Evolutionary conservation across 352 stramenopile species (phyloP).

Genomic region (Phytophthora brassicae): DNA sequence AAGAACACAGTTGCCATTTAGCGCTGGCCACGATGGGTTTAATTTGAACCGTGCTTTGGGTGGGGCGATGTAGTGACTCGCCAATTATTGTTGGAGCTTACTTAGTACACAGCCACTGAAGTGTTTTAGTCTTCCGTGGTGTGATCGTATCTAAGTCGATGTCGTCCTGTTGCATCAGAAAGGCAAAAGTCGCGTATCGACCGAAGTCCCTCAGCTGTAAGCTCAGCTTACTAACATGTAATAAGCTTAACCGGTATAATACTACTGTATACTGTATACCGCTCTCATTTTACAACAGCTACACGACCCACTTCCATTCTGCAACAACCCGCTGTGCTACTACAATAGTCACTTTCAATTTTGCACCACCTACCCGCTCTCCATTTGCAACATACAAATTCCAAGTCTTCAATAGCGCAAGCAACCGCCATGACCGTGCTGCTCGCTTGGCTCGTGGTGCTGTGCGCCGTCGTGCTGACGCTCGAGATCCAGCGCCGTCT

Average conservation of each 20-base stretch:
- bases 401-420: constrained; percentile 15
- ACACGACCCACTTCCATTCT: background rate
- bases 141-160: constrained; percentile 11
- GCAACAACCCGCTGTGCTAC: too few species aligned
- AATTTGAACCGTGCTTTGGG: constrained; percentile 13
- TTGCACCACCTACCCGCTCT: background rate
- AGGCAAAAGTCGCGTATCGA: constrained; percentile 4
- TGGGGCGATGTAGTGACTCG: background rate
- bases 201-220: constrained; percentile 2
- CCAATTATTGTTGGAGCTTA: background rate
- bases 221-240: background rate
- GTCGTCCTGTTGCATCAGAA: constrained; percentile 21
- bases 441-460: constrained; percentile 52
- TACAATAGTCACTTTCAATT: too few species aligned
- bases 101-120: constrained; percentile 21
- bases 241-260: background rate
- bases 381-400: constrained; percentile 8
- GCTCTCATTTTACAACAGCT: background rate
- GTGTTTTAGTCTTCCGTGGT: constrained; percentile 8
- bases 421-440: constrained; percentile 22
- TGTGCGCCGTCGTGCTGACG: constrained; percentile 45
- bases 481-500: constrained; percentile 66
- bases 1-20: too few species aligned
- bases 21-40: constrained; percentile 15
- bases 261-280: background rate